phyloP scores from a whole-genome alignment of 805 yeast species.

The Candida golubevii region DNA sequence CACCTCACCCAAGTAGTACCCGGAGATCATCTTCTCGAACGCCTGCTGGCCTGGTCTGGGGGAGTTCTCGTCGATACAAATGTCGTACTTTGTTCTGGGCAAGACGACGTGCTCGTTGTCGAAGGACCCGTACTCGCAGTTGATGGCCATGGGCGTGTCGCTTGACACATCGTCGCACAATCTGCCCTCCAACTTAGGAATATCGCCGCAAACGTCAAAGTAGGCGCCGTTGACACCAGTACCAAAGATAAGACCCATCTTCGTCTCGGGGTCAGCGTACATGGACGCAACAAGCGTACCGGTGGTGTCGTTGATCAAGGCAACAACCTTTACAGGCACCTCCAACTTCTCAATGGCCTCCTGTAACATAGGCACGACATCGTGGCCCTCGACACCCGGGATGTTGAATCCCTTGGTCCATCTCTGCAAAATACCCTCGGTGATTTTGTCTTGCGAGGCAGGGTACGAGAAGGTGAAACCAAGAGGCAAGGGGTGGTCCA shows the following conservation, averaged over 20 bases:
- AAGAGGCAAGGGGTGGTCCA: conserved; percentile 55
- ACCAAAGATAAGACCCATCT: conserved; percentile 95
- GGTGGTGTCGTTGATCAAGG: conserved; percentile 93
- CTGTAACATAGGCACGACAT: conserved; percentile 90
- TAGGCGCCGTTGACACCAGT: conserved; percentile 98
- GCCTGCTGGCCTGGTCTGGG: conserved; percentile 97
- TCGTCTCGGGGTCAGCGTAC: conserved; percentile 83
- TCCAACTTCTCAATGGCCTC: conserved; percentile 56
- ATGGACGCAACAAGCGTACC: conserved; percentile 95
- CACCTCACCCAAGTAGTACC: conserved; percentile 92
- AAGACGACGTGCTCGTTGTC: conserved; percentile 81
- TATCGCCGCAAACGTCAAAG: conserved; percentile 66
- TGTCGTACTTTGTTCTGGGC: conserved; percentile 89
- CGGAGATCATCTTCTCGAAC: conserved; percentile 96
- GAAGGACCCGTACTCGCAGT: conserved; percentile 97
- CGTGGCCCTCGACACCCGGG: conserved; percentile 87
- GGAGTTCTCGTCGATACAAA: conserved; percentile 72
- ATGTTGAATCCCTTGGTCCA: conserved; percentile 99
- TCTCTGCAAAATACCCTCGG: conserved; percentile 82
- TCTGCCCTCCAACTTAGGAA: conserved; percentile 78
- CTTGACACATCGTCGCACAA: conserved; percentile 58
- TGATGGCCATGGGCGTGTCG: conserved; percentile 84
- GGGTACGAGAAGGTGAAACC: conserved; percentile 97
- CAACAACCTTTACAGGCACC: conserved; percentile 82
- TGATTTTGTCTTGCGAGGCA: conserved; percentile 74